These are phyloP conservation scores for Pestalotiopsis sp. DNA, from an alignment of 2,329 filamentous ascomycete species.

Conservation along the genomic window DNA sequence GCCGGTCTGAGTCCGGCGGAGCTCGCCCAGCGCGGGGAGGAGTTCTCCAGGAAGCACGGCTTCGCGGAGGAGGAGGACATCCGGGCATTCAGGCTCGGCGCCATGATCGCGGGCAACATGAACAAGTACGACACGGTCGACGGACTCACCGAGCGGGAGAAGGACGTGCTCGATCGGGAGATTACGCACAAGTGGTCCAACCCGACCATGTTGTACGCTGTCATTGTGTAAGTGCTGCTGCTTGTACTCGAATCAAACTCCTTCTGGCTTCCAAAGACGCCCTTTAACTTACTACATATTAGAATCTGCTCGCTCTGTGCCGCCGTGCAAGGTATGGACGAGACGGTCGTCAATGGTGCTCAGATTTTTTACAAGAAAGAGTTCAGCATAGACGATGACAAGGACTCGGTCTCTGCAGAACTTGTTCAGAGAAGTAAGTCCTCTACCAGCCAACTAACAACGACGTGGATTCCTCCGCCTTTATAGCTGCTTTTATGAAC, in stretches of 20 bases:
- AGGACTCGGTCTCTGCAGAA: slow-evolving; percentile 19
- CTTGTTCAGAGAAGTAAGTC: not conserved
- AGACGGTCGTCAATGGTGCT: slow-evolving; percentile 69
- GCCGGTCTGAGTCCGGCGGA: slow-evolving; percentile 40
- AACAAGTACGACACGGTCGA: slow-evolving; percentile 49
- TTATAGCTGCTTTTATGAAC: not conserved
- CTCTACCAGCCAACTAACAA: not conserved
- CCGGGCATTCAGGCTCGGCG: slow-evolving; percentile 59
- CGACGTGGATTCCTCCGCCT: not conserved
- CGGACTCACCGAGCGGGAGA: slow-evolving; percentile 59
- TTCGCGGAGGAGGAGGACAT: slow-evolving; percentile 56
- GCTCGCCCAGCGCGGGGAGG: slow-evolving; percentile 55
- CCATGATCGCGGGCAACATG: slow-evolving; percentile 55
- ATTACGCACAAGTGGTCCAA: slow-evolving; percentile 69
- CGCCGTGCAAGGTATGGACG: slow-evolving; percentile 72
- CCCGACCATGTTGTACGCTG: slow-evolving; percentile 62
- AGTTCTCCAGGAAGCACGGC: slow-evolving; percentile 56
- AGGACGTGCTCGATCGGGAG: slow-evolving; percentile 57
- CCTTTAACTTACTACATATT: not conserved
- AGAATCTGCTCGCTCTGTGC: slow-evolving; percentile 43
- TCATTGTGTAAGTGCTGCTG: slow-evolving; percentile 45
- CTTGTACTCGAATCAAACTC: not conserved
- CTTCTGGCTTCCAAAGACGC: not conserved
- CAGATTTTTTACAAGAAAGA: slow-evolving; percentile 64
- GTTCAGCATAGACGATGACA: slow-evolving; percentile 58